Evolutionary conservation across 768 basidiomycete genomes (phyloP).

Genomic region (Leucocoprinus leucothites): DNA sequence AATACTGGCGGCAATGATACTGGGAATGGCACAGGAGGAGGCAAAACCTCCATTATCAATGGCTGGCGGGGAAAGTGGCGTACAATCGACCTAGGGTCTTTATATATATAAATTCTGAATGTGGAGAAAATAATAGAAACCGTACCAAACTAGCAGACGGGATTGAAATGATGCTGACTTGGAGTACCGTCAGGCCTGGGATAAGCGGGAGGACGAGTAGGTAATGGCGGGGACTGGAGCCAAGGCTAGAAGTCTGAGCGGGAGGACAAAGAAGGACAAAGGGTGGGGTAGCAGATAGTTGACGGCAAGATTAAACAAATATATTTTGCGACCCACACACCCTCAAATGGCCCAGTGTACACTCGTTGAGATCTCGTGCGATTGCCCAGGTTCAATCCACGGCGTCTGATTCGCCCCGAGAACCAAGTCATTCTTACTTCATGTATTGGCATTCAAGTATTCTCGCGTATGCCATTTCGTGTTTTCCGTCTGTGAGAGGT

Average conservation of each 20-base stretch:
- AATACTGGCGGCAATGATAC: slow-evolving; percentile 1
- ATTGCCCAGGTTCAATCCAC: no score
- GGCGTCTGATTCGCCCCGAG: no score
- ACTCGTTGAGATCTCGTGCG: no score
- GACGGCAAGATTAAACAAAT: not conserved
- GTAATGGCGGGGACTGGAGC: no score
- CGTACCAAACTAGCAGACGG: slow-evolving; percentile 2
- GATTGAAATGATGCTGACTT: slow-evolving; percentile 2
- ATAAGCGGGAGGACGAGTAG: no score
- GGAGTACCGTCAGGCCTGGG: not conserved
- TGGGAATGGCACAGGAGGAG: slow-evolving; percentile 3
- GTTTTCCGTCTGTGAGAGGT: not conserved
- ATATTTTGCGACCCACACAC: no score
- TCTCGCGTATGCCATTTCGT: no score
- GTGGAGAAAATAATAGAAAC: not conserved
- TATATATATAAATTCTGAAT: not conserved
- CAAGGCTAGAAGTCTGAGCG: not conserved
- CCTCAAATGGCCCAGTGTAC: no score
- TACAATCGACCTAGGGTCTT: not conserved
- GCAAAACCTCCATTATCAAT: slow-evolving; percentile 14
- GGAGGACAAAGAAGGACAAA: not conserved
- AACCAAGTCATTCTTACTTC: no score
- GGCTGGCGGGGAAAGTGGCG: not conserved
- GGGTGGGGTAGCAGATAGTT: not conserved
- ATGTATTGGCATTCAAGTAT: no score